Evolutionary conservation across 2,329 filamentous ascomycete genomes (phyloP).

Genomic region (Atkinsonella hypoxylon): DNA sequence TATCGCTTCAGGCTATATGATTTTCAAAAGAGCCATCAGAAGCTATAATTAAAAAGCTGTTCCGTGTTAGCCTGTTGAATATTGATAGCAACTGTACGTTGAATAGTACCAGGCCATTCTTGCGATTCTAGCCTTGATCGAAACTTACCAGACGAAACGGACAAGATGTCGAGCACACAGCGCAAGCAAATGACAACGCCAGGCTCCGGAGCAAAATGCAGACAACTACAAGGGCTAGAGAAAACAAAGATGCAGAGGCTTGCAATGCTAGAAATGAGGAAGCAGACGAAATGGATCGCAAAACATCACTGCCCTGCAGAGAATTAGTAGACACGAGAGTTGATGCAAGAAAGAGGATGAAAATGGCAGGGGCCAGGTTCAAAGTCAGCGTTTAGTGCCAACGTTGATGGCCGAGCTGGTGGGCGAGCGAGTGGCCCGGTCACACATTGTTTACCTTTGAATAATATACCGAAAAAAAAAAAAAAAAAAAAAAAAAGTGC

Average conservation of each 20-base stretch:
- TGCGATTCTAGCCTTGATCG: not conserved
- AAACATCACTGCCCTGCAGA: slow-evolving; percentile 3
- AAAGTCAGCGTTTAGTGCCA: not conserved
- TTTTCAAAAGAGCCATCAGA: slow-evolving; percentile 20
- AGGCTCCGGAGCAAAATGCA: slow-evolving; percentile 15
- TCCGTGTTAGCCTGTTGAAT: slow-evolving; percentile 6
- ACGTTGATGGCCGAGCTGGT: not conserved
- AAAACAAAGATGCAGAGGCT: slow-evolving; percentile 8
- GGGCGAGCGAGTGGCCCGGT: not conserved
- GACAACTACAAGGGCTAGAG: slow-evolving; percentile 6
- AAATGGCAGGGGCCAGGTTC: not conserved
- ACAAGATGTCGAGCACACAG: slow-evolving; percentile 2
- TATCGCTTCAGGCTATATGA: slow-evolving; percentile 12
- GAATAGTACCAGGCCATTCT: not conserved
- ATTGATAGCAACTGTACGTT: not conserved
- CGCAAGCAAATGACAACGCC: slow-evolving; percentile 17
- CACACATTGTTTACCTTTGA: slow-evolving; percentile 4
- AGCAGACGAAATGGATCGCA: not conserved
- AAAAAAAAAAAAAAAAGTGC: not conserved
- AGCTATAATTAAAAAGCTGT: not conserved
- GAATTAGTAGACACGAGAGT: not conserved
- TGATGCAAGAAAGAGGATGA: not conserved
- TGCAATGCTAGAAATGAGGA: slow-evolving; percentile 5
- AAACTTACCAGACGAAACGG: slow-evolving; percentile 2
- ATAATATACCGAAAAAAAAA: not conserved